A percentile compares a stretch with the other conserved stretches of the same genome.
Evolutionary conservation across 1,139 yeast species (phyloP).

Genomic region (Komagataea norvegica): DNA sequence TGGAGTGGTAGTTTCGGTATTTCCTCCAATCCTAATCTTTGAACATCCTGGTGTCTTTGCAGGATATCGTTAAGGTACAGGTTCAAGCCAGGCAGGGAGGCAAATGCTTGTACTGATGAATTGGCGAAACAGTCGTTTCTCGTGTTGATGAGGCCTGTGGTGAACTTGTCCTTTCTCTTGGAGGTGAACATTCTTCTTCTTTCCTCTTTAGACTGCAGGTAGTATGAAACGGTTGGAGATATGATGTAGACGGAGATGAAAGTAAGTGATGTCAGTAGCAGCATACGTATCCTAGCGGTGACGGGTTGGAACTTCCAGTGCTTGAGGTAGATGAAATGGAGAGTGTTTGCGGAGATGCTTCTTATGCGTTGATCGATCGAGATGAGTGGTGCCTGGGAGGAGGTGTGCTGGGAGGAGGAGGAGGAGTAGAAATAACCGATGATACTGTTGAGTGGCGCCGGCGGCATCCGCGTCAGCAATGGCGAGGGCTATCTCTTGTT

Average conservation of each 20-base stretch:
- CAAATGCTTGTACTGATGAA: constrained; percentile 81
- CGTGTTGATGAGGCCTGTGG: constrained; percentile 78
- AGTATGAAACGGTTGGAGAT: constrained; percentile 25
- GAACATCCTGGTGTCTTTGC: constrained; percentile 28
- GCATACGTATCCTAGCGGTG: constrained; percentile 17
- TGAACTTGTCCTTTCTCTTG: constrained; percentile 65
- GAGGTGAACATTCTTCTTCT: constrained; percentile 25
- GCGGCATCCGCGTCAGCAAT: too few species aligned
- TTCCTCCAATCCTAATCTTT: constrained; percentile 15
- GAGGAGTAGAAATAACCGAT: too few species aligned
- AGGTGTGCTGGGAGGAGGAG: too few species aligned
- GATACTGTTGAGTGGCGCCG: background rate
- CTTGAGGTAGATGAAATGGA: constrained; percentile 17
- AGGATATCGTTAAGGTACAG: constrained; percentile 50
- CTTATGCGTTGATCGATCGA: constrained; percentile 18
- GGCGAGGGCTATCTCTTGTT: too few species aligned
- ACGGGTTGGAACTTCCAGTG: constrained; percentile 22
- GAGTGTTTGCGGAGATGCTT: constrained; percentile 10
- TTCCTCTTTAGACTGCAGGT: constrained; percentile 18
- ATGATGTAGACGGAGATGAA: constrained; percentile 26
- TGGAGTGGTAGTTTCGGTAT: constrained; percentile 46
- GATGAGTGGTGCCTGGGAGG: background rate
- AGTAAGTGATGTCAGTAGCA: constrained; percentile 17
- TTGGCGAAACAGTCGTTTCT: constrained; percentile 93
- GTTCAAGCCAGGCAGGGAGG: constrained; percentile 60